Conservation (phyloP, 305 asterid species). For the Fraxinus paxiana region DNA sequence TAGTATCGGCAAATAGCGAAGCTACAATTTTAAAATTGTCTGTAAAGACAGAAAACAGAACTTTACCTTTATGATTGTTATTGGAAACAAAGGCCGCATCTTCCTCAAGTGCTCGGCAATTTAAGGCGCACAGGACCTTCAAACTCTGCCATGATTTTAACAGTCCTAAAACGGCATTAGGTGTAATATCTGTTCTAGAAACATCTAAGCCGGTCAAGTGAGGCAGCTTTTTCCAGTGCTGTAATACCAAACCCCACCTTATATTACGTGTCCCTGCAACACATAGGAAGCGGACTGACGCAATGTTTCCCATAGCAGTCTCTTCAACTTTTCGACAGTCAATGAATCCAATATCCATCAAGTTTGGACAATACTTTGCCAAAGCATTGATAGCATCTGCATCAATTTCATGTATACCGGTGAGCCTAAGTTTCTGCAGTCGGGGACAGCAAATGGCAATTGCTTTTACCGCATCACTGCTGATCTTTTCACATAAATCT, state of each 20-base stretch:
- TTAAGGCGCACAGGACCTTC: constrained; percentile 73
- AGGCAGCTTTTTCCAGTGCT: constrained; percentile 68
- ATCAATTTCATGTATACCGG: constrained; percentile 71
- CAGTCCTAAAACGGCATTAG: constrained; percentile 43
- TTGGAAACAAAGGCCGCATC: constrained; percentile 53
- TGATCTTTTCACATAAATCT: constrained; percentile 75
- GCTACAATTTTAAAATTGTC: constrained; percentile 60
- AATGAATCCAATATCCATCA: constrained; percentile 70
- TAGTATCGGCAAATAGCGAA: constrained; percentile 53
- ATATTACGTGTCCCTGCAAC: constrained; percentile 68
- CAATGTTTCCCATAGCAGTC: constrained; percentile 55
- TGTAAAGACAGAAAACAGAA: constrained; percentile 55
- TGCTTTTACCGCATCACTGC: constrained; percentile 73
- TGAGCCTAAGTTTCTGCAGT: constrained; percentile 60
- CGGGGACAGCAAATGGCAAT: constrained; percentile 64
- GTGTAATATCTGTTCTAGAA: constrained; percentile 70
- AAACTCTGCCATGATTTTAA: constrained; percentile 53
- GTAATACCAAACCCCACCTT: constrained; percentile 57
- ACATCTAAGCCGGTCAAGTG: constrained; percentile 70
- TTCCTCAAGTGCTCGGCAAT: constrained; percentile 60
- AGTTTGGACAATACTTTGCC: constrained; percentile 57
- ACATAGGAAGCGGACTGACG: constrained; percentile 67
- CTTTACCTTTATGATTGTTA: constrained; percentile 60
- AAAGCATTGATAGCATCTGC: constrained; percentile 70
- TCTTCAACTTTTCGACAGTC: constrained; percentile 73